phyloP scores from a whole-genome alignment of 208 protist genomes.

The Trypanosomatidae sp. region DNA sequence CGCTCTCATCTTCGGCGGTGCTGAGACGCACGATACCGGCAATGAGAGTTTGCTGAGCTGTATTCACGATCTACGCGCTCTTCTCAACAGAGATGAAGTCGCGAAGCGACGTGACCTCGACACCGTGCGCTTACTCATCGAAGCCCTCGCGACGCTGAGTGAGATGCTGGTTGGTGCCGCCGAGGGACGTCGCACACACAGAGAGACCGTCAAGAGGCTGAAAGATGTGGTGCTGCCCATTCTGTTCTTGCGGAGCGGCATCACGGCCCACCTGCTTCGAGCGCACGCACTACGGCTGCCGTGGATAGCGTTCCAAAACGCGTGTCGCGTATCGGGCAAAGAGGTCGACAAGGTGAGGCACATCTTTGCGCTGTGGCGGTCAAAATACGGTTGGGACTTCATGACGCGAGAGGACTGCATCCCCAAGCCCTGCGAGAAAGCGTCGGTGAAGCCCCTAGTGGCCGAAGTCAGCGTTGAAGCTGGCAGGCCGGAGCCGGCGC shows the following conservation, averaged over 20 bases:
- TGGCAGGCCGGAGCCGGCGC: too few species aligned
- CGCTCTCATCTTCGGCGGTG: too few species aligned
- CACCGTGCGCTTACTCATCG: too few species aligned
- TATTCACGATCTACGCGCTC: too few species aligned
- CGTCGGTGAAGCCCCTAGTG: background rate
- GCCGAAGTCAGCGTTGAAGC: too few species aligned
- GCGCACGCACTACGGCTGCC: conserved; percentile 16
- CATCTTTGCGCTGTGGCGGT: conserved; percentile 23
- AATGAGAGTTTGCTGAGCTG: too few species aligned
- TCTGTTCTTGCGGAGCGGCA: conserved; percentile 33
- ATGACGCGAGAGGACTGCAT: background rate
- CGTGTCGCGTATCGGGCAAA: background rate
- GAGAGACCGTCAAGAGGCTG: conserved; percentile 19
- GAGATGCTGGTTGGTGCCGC: conserved; percentile 20
- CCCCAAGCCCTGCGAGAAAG: background rate
- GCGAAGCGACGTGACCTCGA: too few species aligned
- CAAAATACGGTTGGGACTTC: conserved; percentile 36
- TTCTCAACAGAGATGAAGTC: too few species aligned
- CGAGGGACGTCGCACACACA: background rate
- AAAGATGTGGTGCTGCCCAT: conserved; percentile 43
- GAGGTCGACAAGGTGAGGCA: conserved; percentile 9
- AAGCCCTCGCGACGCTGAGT: conserved; percentile 25
- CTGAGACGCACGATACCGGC: too few species aligned
- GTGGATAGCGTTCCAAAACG: conserved; percentile 15
- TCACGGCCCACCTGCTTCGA: conserved; percentile 27